phyloP scores from a whole-genome alignment of 495 filamentous ascomycete species.

The Cercophora scortea region DNA sequence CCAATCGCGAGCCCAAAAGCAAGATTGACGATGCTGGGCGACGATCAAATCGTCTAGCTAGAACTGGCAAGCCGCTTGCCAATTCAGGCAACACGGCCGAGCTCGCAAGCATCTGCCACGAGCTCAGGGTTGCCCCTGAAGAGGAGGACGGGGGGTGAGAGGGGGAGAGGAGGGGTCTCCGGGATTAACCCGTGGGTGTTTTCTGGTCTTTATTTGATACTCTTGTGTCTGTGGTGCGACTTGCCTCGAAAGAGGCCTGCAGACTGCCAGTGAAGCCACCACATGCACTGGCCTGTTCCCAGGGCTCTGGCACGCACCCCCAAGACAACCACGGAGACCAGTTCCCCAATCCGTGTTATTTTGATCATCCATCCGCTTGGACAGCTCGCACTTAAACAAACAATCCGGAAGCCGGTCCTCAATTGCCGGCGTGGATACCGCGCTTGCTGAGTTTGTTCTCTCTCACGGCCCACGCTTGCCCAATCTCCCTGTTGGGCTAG shows the following conservation, averaged over 20 bases:
- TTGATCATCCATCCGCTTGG: not conserved
- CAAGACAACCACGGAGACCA: not conserved
- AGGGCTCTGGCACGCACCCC: not conserved
- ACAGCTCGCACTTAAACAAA: not conserved
- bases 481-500: too few species aligned
- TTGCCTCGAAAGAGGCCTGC: not conserved
- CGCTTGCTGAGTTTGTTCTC: too few species aligned
- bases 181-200: too few species aligned
- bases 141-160: too few species aligned
- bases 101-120: too few species aligned
- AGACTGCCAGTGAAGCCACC: not conserved
- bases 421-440: slow-evolving; percentile 11
- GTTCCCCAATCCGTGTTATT: not conserved
- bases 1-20: too few species aligned
- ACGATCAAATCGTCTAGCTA: too few species aligned
- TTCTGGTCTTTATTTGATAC: not conserved
- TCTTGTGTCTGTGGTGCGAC: not conserved
- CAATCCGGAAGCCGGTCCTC: slow-evolving; percentile 15
- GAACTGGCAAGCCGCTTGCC: too few species aligned
- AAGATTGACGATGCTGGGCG: too few species aligned
- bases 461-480: too few species aligned
- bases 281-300: not conserved
- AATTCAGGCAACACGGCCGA: too few species aligned
- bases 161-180: not conserved
- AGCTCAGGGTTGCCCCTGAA: too few species aligned